A percentile compares a stretch with the other conserved stretches of the same genome.
Evolutionary conservation across 2,329 filamentous ascomycete genomes (phyloP).

Genomic region (Ophiobolus disseminans): DNA sequence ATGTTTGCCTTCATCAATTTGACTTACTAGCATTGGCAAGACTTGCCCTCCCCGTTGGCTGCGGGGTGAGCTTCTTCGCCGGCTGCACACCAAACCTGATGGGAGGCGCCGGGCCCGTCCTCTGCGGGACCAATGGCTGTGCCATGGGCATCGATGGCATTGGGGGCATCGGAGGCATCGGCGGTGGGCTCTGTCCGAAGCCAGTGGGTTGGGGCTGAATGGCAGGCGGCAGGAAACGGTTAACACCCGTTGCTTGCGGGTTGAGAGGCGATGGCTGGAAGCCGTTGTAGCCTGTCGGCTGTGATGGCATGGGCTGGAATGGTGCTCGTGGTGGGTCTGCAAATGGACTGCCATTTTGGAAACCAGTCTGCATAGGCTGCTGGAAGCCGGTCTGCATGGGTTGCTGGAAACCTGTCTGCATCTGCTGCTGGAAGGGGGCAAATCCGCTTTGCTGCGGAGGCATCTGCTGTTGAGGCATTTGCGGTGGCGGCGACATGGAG

Average conservation of each 20-base stretch:
- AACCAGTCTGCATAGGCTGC: no score
- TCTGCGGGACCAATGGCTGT: conserved; percentile 74
- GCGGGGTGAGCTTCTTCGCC: conserved; percentile 78
- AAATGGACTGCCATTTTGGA: conserved; percentile 58
- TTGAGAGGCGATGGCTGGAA: conserved; percentile 50
- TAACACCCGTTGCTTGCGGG: conserved; percentile 63
- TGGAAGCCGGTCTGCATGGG: conserved; percentile 58
- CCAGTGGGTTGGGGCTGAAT: conserved; percentile 64
- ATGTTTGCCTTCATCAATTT: neutral
- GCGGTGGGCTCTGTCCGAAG: conserved; percentile 61
- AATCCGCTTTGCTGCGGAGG: no score
- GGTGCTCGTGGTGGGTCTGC: conserved; percentile 61
- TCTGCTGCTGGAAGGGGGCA: conserved; percentile 49
- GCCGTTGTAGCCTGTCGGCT: conserved; percentile 49
- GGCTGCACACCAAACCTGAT: conserved; percentile 84
- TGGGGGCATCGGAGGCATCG: conserved; percentile 64
- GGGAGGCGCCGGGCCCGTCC: conserved; percentile 84
- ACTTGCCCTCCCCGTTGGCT: conserved; percentile 92
- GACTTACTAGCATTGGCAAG: conserved; percentile 94
- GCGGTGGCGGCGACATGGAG: conserved; percentile 41
- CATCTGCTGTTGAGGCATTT: conserved; percentile 53
- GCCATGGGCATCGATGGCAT: conserved; percentile 64
- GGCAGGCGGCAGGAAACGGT: conserved; percentile 53
- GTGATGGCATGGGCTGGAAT: conserved; percentile 49
- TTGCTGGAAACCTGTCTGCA: conserved; percentile 59